Percentiles rank a stretch among this genome's conserved stretches.
phyloP scores from a whole-genome alignment of 208 protist genomes.

The Porcisia hertigi region DNA sequence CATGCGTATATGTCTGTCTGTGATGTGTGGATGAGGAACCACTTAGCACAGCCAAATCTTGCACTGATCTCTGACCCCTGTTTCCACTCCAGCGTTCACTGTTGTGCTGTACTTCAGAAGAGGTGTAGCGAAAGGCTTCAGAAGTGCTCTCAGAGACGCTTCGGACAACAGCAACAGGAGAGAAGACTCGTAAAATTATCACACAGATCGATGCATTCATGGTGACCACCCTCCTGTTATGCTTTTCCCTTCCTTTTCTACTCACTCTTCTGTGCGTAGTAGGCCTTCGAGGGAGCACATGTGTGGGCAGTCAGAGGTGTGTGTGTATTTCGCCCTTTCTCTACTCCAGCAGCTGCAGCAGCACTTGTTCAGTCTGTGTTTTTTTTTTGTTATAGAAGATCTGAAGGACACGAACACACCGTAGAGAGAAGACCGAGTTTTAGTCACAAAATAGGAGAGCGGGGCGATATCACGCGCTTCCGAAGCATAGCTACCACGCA shows the following conservation, averaged over 20 bases:
- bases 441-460: background rate
- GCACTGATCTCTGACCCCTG: background rate
- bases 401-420: background rate
- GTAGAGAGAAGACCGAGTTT: background rate
- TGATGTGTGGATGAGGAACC: too few species aligned
- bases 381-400: background rate
- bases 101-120: background rate
- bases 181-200: background rate
- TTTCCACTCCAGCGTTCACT: background rate
- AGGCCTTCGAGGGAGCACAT: background rate
- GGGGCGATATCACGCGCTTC: background rate
- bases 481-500: background rate
- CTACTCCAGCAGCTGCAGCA: background rate
- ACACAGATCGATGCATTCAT: background rate
- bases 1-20: background rate
- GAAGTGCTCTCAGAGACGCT: background rate
- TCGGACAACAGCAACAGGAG: too few species aligned
- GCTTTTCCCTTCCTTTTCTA: background rate
- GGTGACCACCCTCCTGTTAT: too few species aligned
- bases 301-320: background rate
- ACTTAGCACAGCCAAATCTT: background rate
- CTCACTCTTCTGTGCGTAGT: background rate
- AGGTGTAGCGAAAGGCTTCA: background rate
- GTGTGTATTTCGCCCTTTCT: background rate
- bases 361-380: background rate